Conservation (phyloP, 768 basidiomycete genomes). For the Auricularia cornea region DNA sequence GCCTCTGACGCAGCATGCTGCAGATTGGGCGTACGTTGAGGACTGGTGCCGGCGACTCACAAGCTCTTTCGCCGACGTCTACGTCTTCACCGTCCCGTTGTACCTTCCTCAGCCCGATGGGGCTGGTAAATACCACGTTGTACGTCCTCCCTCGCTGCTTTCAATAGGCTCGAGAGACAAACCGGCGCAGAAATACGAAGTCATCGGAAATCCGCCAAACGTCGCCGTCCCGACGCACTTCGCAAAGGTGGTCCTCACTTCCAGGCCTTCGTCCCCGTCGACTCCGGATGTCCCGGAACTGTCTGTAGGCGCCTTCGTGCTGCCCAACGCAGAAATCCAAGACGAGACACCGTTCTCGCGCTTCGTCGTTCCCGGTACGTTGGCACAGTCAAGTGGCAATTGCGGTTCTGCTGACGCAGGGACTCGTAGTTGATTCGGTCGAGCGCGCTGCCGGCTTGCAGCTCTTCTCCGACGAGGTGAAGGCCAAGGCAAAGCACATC, state of each 20-base stretch:
- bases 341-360: slow-evolving; percentile 72
- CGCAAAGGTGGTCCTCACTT: slow-evolving; percentile 85
- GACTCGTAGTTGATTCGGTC: slow-evolving; percentile 82
- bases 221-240: slow-evolving; percentile 96
- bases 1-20: background rate
- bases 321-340: slow-evolving; percentile 89
- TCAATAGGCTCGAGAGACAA: too few relatives aligned
- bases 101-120: slow-evolving; percentile 79
- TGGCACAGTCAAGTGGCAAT: background rate
- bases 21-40: slow-evolving; percentile 96
- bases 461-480: slow-evolving; percentile 78
- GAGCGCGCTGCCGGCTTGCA: slow-evolving; percentile 84
- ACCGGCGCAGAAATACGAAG: slow-evolving; percentile 91
- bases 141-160: slow-evolving; percentile 35
- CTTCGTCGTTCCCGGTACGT: slow-evolving; percentile 75
- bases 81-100: slow-evolving; percentile 95
- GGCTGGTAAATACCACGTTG: slow-evolving; percentile 94
- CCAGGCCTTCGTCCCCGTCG: slow-evolving; percentile 64
- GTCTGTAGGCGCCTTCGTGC: slow-evolving; percentile 86
- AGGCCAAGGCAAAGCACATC: slow-evolving; percentile 68
- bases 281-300: slow-evolving; percentile 66
- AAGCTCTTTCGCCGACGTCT: slow-evolving; percentile 83
- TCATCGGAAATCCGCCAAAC: slow-evolving; percentile 88
- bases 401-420: slow-evolving; percentile 2
- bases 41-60: slow-evolving; percentile 93